Conservation (phyloP, 2,329 filamentous ascomycete genomes). For the Fusarium pseudoanthophilum region DNA sequence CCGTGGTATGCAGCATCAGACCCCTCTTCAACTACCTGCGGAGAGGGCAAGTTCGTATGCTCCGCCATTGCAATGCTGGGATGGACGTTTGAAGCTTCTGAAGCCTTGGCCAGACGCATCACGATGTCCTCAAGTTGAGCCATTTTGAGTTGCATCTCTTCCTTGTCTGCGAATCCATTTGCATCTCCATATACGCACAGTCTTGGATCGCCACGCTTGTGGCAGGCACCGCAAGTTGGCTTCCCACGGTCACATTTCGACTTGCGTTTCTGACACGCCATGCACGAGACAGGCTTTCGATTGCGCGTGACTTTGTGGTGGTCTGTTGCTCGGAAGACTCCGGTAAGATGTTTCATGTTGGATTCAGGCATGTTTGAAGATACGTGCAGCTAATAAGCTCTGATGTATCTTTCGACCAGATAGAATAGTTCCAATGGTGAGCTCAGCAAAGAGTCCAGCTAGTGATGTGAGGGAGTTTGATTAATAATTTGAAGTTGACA, state of each 20-base stretch:
- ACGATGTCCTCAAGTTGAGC: constrained; percentile 56
- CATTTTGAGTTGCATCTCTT: constrained; percentile 54
- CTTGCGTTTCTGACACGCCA: constrained; percentile 56
- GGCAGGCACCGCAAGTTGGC: constrained; percentile 53
- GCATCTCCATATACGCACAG: constrained; percentile 49
- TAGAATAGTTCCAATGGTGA: neutral
- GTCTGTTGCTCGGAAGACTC: constrained; percentile 53
- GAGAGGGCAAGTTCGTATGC: neutral
- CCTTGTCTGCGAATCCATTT: constrained; percentile 26
- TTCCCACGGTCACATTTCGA: constrained; percentile 55
- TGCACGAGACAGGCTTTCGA: constrained; percentile 56
- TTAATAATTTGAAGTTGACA: neutral
- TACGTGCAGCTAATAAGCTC: neutral
- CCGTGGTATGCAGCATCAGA: constrained; percentile 48
- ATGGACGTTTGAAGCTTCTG: neutral
- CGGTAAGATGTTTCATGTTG: constrained; percentile 38
- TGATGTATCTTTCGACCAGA: neutral
- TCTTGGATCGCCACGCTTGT: constrained; percentile 50
- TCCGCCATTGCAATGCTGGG: neutral
- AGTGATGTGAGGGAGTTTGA: neutral
- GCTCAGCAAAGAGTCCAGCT: neutral
- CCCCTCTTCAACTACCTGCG: constrained; percentile 8
- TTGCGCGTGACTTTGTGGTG: constrained; percentile 52
- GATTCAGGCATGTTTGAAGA: constrained; percentile 38
- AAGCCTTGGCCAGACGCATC: constrained; percentile 47